Conservation (phyloP, 2,329 filamentous ascomycete species). For the Calonectria pseudoturangicola region DNA sequence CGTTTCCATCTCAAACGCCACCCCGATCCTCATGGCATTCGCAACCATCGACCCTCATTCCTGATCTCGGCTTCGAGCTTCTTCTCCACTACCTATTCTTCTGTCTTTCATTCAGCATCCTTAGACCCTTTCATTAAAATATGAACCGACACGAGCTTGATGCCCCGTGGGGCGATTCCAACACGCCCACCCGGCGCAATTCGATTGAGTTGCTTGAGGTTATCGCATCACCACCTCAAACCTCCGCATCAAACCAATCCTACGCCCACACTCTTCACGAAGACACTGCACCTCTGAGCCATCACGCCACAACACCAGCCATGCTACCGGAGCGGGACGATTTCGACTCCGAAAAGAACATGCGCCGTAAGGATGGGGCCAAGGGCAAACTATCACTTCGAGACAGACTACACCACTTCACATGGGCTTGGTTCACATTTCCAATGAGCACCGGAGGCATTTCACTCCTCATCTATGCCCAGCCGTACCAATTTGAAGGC, state of each 20-base stretch:
- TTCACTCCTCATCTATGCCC: conserved; percentile 76
- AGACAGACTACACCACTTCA: conserved; percentile 74
- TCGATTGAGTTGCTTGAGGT: conserved; percentile 43
- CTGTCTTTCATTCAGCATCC: conserved; percentile 36
- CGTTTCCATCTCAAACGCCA: conserved; percentile 24
- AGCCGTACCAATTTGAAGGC: conserved; percentile 79
- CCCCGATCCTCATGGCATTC: conserved; percentile 5
- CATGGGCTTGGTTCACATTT: conserved; percentile 84
- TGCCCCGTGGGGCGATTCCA: conserved; percentile 50
- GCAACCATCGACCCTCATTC: conserved; percentile 2
- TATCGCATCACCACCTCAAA: conserved; percentile 35
- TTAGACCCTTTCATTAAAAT: conserved; percentile 12
- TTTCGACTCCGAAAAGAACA: neutral
- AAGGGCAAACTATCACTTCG: conserved; percentile 62
- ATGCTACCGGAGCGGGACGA: conserved; percentile 40
- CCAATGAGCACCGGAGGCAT: conserved; percentile 86
- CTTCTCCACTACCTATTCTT: conserved; percentile 25
- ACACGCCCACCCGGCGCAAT: conserved; percentile 52
- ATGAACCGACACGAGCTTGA: conserved; percentile 52
- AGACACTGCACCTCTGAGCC: neutral
- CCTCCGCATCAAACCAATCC: conserved; percentile 12
- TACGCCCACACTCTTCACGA: conserved; percentile 36
- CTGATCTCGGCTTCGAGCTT: neutral
- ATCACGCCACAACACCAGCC: conserved; percentile 34
- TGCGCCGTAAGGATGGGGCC: conserved; percentile 48